phyloP scores from a whole-genome alignment of 441 rosid genomes.

The Populus hybrid region DNA sequence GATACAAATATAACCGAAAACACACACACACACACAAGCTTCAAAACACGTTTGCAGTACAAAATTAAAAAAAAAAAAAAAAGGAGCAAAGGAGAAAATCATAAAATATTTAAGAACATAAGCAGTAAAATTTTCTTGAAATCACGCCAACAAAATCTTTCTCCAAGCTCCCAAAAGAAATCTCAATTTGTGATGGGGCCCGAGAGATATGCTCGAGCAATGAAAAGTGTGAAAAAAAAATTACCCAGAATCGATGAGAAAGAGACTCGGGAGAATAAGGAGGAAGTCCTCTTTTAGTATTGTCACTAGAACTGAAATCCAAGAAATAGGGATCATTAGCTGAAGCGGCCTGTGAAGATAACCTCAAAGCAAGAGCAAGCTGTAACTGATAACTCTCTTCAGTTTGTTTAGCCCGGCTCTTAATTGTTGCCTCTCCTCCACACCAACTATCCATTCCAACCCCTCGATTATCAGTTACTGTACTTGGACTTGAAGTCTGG shows the following conservation, averaged over 20 bases:
- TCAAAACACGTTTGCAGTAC: too few species aligned
- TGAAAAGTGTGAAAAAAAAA: too few species aligned
- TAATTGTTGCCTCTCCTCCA: constrained; percentile 21
- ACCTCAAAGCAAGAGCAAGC: constrained; percentile 79
- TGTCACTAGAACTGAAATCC: constrained; percentile 49
- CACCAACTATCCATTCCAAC: background rate
- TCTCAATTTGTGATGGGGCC: too few species aligned
- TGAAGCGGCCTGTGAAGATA: constrained; percentile 75
- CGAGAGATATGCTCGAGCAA: too few species aligned
- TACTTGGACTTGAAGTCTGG: too few species aligned
- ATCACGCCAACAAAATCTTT: too few species aligned
- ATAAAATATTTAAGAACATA: too few species aligned
- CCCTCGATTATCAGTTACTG: too few species aligned
- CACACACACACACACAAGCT: too few species aligned
- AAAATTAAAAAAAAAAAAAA: background rate
- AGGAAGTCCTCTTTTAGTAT: constrained; percentile 16
- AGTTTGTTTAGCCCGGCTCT: constrained; percentile 85
- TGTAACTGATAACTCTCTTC: constrained; percentile 97
- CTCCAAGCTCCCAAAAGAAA: too few species aligned
- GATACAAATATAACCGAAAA: constrained; percentile 22
- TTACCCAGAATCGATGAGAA: constrained; percentile 92
- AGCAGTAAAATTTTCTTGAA: too few species aligned
- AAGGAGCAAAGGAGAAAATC: too few species aligned
- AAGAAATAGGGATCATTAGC: constrained; percentile 76
- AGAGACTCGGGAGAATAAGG: constrained; percentile 56